A percentile compares a stretch with the other conserved stretches of the same genome.
These are phyloP conservation scores for Spizellomyces sp. DNA, from an alignment of 192 early-diverging fungal genomes.

Conservation along the genomic window DNA sequence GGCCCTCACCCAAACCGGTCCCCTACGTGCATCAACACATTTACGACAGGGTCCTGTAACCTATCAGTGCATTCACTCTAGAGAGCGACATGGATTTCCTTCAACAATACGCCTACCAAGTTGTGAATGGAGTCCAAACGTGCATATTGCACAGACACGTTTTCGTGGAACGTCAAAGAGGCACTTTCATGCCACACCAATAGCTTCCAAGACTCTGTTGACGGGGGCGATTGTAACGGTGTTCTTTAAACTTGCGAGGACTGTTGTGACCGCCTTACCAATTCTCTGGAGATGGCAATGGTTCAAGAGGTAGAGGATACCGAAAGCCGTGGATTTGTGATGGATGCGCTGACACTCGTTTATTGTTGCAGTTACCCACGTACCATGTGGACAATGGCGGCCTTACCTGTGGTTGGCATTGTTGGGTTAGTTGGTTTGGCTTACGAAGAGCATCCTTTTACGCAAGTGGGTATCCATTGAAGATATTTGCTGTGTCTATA, in stretches of 20 bases:
- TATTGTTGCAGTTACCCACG: slow-evolving; percentile 18
- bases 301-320: slow-evolving; percentile 8
- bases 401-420: slow-evolving; percentile 18
- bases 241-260: slow-evolving; percentile 17
- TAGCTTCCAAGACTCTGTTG: slow-evolving; percentile 6
- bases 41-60: background rate
- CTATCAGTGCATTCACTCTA: background rate
- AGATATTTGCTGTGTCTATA: too few species aligned
- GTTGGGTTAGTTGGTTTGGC: slow-evolving; percentile 14
- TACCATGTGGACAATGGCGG: slow-evolving; percentile 24
- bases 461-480: background rate
- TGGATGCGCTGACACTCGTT: background rate
- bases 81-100: too few species aligned
- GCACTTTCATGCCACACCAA: slow-evolving; percentile 13
- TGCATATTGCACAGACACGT: too few species aligned
- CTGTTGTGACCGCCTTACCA: slow-evolving; percentile 29
- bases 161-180: background rate
- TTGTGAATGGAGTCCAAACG: too few species aligned
- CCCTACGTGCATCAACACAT: background rate
- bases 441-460: slow-evolving; percentile 31
- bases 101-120: too few species aligned
- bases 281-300: slow-evolving; percentile 33
- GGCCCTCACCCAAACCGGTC: background rate
- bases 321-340: background rate
- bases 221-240: slow-evolving; percentile 12